Evolutionary conservation across 805 yeast genomes (phyloP).

Genomic region (Kluyveromyces starmeri): DNA sequence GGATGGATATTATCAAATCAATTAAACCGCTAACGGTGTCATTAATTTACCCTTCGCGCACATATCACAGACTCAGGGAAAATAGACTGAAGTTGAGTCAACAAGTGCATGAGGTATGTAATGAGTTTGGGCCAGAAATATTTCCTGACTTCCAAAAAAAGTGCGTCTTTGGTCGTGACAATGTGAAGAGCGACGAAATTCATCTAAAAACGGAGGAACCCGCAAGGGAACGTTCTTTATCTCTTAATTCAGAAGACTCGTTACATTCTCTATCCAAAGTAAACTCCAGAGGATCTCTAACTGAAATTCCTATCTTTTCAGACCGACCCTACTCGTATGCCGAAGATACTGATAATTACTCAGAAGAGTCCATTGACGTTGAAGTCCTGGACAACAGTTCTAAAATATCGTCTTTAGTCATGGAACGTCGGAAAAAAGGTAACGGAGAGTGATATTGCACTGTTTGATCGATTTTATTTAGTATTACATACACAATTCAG

Average conservation of each 20-base stretch:
- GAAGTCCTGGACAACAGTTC: constrained; percentile 10
- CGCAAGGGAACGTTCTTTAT: constrained; percentile 22
- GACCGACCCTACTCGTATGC: constrained; percentile 12
- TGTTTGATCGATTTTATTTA: no score
- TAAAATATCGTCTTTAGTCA: constrained; percentile 16
- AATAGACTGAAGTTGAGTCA: constrained; percentile 52
- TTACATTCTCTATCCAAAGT: constrained; percentile 47
- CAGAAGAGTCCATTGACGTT: constrained; percentile 7
- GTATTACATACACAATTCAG: no score
- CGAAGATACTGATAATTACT: neutral
- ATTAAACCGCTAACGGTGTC: constrained; percentile 58
- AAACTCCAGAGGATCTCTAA: constrained; percentile 50
- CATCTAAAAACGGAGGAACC: constrained; percentile 4
- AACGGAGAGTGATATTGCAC: no score
- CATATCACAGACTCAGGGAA: constrained; percentile 44
- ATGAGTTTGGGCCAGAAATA: constrained; percentile 74
- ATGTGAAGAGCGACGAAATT: constrained; percentile 9
- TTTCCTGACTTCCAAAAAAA: constrained; percentile 71
- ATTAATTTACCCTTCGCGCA: constrained; percentile 33
- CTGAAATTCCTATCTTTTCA: constrained; percentile 54
- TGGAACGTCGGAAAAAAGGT: constrained; percentile 19
- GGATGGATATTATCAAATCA: constrained; percentile 76
- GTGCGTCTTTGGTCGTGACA: constrained; percentile 7
- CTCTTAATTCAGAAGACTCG: constrained; percentile 27
- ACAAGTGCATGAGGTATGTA: constrained; percentile 72